Evolutionary conservation across 1,284 basidiomycete genomes (phyloP).

Genomic region (Boletus semigastroideus): DNA sequence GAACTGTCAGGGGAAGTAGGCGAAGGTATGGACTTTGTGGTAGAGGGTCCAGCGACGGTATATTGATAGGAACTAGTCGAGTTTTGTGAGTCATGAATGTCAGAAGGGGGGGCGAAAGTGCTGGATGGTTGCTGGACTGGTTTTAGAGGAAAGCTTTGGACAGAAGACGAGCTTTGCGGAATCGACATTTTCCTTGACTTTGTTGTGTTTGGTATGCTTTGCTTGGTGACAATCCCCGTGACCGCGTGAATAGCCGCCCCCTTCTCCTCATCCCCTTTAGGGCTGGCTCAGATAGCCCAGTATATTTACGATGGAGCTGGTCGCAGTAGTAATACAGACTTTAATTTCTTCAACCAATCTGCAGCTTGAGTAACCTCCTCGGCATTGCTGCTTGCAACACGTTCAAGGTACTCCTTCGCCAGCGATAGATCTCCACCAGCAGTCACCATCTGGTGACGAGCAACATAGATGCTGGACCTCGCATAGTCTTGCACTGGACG

Average conservation of each 20-base stretch:
- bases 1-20: constrained; percentile 5
- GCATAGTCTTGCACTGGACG: constrained; percentile 73
- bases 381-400: constrained; percentile 71
- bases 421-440: constrained; percentile 60
- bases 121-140: constrained; percentile 10
- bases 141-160: constrained; percentile 31
- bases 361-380: constrained; percentile 69
- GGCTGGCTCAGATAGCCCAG: constrained; percentile 30
- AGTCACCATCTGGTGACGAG: constrained; percentile 69
- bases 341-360: constrained; percentile 61
- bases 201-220: constrained; percentile 53
- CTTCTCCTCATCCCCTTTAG: constrained; percentile 30
- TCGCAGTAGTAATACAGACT: constrained; percentile 34
- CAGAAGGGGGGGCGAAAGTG: constrained; percentile 4
- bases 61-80: constrained; percentile 23
- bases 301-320: constrained; percentile 2
- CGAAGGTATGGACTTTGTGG: constrained; percentile 14
- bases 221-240: constrained; percentile 41
- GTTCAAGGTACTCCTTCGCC: constrained; percentile 68
- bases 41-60: constrained; percentile 35
- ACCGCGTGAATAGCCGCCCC: constrained; percentile 35
- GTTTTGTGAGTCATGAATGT: constrained; percentile 11
- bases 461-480: constrained; percentile 78
- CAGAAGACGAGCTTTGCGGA: constrained; percentile 40
- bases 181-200: constrained; percentile 61